A percentile compares a stretch with the other conserved stretches of the same genome.
phyloP scores from a whole-genome alignment of 2,329 filamentous ascomycete genomes.

The Malbranchea cinnamomea region DNA sequence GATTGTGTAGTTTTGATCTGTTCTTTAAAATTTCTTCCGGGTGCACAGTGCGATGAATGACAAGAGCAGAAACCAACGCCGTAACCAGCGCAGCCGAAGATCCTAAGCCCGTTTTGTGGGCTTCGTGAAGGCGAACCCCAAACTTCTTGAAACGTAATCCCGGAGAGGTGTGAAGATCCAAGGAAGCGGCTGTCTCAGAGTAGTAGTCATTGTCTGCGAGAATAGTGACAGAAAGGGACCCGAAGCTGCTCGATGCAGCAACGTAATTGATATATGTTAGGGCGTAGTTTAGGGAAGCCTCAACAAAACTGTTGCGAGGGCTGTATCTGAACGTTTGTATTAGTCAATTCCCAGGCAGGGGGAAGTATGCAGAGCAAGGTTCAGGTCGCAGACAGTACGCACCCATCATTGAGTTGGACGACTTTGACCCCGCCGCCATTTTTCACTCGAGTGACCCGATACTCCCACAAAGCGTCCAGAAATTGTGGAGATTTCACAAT shows the following conservation, averaged over 20 bases:
- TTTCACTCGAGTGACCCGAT: constrained; percentile 58
- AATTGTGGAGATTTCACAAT: constrained; percentile 90
- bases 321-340: constrained; percentile 17
- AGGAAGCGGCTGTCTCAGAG: constrained; percentile 46
- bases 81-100: constrained; percentile 92
- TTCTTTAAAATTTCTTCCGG: constrained; percentile 33
- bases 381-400: constrained; percentile 8
- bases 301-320: constrained; percentile 69
- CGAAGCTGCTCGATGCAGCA: constrained; percentile 40
- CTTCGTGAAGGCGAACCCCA: constrained; percentile 55
- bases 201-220: constrained; percentile 96
- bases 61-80: constrained; percentile 47
- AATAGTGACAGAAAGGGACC: constrained; percentile 63
- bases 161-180: constrained; percentile 19
- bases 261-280: constrained; percentile 57
- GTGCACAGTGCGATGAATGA: constrained; percentile 29
- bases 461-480: constrained; percentile 70
- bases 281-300: constrained; percentile 76
- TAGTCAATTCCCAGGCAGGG: constrained; percentile 24
- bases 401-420: constrained; percentile 42
- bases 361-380: too few relatives aligned
- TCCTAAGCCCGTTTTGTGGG: constrained; percentile 91
- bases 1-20: constrained; percentile 62
- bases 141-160: constrained; percentile 58
- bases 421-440: constrained; percentile 66